Evolutionary conservation across 2,329 filamentous ascomycete genomes (phyloP).

Genomic region (Cladosporium sp.): DNA sequence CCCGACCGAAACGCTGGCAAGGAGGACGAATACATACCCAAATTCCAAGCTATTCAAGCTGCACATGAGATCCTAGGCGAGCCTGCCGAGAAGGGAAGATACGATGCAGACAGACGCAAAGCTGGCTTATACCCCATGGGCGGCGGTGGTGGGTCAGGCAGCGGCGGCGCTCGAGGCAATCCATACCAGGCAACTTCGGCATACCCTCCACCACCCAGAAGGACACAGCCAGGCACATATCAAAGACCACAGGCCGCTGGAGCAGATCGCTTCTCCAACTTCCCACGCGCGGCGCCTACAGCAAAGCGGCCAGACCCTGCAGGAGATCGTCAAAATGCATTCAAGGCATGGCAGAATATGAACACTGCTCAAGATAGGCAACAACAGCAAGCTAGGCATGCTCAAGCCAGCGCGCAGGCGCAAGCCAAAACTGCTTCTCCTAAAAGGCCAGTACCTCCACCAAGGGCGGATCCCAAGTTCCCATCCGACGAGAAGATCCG

Average conservation of each 20-base stretch:
- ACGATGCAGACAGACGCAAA: constrained; percentile 58
- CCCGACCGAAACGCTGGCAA: constrained; percentile 83
- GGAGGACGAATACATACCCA: constrained; percentile 72
- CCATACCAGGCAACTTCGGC: constrained; percentile 38
- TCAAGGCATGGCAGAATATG: constrained; percentile 49
- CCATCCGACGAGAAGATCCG: constrained; percentile 35
- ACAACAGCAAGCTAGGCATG: constrained; percentile 16
- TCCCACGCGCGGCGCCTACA: constrained; percentile 26
- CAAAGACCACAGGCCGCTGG: constrained; percentile 32
- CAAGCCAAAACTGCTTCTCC: constrained; percentile 14
- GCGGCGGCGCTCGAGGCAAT: constrained; percentile 27
- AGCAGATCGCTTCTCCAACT: constrained; percentile 44
- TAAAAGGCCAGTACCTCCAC: constrained; percentile 26
- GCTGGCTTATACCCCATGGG: constrained; percentile 35
- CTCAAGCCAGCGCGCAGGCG: constrained; percentile 1
- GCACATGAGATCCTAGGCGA: constrained; percentile 75
- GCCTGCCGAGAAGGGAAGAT: constrained; percentile 54
- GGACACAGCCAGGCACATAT: constrained; percentile 37
- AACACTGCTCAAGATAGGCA: constrained; percentile 34
- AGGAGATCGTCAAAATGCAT: constrained; percentile 40
- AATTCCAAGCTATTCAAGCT: constrained; percentile 82
- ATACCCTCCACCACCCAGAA: constrained; percentile 41
- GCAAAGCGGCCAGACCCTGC: constrained; percentile 35
- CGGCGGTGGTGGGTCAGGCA: constrained; percentile 17
- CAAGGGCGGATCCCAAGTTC: constrained; percentile 29